Evolutionary conservation across 23 red algal genomes (phyloP).

Genomic region (Gracilaria caudata): DNA sequence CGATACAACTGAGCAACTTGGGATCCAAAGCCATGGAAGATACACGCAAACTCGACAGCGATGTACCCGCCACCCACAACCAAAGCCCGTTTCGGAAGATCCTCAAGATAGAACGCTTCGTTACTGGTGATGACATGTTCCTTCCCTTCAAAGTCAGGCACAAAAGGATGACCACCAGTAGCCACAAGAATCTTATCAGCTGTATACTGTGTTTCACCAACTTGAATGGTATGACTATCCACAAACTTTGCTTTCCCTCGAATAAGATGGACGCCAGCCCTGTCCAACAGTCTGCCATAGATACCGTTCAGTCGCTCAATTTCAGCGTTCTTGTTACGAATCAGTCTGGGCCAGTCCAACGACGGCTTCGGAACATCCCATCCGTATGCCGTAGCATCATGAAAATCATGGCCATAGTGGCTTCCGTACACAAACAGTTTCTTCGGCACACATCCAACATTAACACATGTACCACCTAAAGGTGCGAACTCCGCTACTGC

Average conservation of each 20-base stretch:
- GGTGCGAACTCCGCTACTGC: conserved; percentile 76
- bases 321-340: conserved; percentile 94
- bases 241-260: conserved; percentile 66
- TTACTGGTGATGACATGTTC: conserved; percentile 89
- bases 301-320: conserved; percentile 95
- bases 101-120: conserved; percentile 89
- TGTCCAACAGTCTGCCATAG: conserved; percentile 81
- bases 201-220: conserved; percentile 58
- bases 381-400: conserved; percentile 84
- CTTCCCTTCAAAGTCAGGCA: conserved; percentile 86
- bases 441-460: conserved; percentile 98
- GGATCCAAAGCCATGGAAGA: conserved; percentile 90
- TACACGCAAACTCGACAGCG: conserved; percentile 96
- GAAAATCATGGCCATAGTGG: conserved; percentile 85
- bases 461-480: conserved; percentile 97
- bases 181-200: conserved; percentile 92
- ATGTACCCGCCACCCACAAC: conserved; percentile 98
- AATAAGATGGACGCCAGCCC: conserved; percentile 79
- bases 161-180: conserved; percentile 78
- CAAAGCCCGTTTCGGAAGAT: conserved; percentile 74
- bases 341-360: conserved; percentile 84
- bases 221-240: conserved; percentile 88
- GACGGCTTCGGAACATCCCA: conserved; percentile 71
- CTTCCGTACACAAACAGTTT: conserved; percentile 97
- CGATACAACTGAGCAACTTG: conserved; percentile 87